Base-by-base conservation (phyloP, 495 filamentous ascomycete genomes). In the Hypoxylon fuscum region DNA sequence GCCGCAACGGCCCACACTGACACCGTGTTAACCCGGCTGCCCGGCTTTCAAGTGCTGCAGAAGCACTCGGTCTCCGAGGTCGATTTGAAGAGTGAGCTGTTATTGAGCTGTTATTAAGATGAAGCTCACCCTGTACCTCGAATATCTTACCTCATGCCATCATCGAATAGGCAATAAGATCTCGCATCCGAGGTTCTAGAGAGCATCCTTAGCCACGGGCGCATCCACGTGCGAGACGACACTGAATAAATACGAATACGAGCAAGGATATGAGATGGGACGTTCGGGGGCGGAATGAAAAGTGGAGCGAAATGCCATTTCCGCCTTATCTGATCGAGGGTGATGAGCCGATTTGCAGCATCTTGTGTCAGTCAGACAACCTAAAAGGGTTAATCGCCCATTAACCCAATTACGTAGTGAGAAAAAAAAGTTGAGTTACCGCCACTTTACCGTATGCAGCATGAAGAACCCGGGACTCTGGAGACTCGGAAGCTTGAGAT, bases 271-370 rank as follows among this genome's bases (percentile, higher is more conserved):
- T 5, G 21, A 20, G 18, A 51, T 37, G 41, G 22, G 12, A 38
- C 38, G 49, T 41, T 40, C 23, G 34, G 32, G 51, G 25, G 38
- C 49, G 51, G 63, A 61, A 66, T 66, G 51, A 66, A 66, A 61
- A 53, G 47, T 43, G 63, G 63, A 17, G 25, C 7, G n/a, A 4
- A 4, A 5, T 53, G 41, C 21, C 50, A 52, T 57, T 41, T 57
- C 51, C 40, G 47, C 41, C 63, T 66, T 66, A 66, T 66, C 63
- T 60, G 63, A 66, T 66, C 63, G 63, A 55, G 37, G 12, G 40
- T 38, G 40, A 57, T 56, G 56, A 66, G 63, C 63, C 56, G 51
- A 66, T 61, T 57, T 52, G 55, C 51, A 54, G 56, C 12, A 7
- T 22, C 35, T 41, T 29, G 11, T 20, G 44, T 31, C 35, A 53